Base-by-base conservation (phyloP, 140 eudicot genomes). In the Stevia rebaudiana region DNA sequence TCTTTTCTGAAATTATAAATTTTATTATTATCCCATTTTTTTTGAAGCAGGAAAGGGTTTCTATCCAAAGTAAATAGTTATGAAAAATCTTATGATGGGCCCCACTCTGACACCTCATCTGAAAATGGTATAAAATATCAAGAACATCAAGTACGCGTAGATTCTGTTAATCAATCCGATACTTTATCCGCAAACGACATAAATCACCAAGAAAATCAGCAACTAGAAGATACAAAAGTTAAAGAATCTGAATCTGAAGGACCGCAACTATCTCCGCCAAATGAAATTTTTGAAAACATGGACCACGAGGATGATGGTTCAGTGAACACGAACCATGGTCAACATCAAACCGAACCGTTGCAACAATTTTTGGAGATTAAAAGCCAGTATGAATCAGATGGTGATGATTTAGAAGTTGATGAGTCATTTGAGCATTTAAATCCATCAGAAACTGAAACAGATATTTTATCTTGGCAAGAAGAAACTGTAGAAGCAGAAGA, bases 11-110 rank as follows among this genome's bases (percentile, higher is more conserved):
- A n/a, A n/a, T n/a, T n/a, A n/a, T n/a, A n/a, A n/a, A n/a, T n/a
- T n/a, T n/a, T n/a, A n/a, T n/a, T n/a, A n/a, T n/a, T n/a, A n/a
- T 31, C 51, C 56, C 65, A 44, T 70, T 51, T 68, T 71, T 40
- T 69, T 56, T 19, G 19, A 68, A 49, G 46, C 95, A 92, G 98
- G 80, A 94, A 83, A 73, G 99, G 83, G 61, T 79, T 94, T 65
- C 79, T 85, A 6, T 81, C 95, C 19, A 83, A 75, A 64, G 63
- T 67, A 78, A 80, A 71, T 65, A 80, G 39, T 39, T 58, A 64
- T 57, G 83, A 31, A 59, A 69, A 44, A 11, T 53, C 37, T 62
- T 73, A 74, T 8, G 75, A 64, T 68, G 67, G 61, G 44, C 66
- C 72, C 48, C 82, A 72, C 53, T 58, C 73, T 35, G 80, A 72